These are phyloP conservation scores for Puccinia coronata DNA, from an alignment of 1,284 basidiomycete species.

Conservation along the genomic window DNA sequence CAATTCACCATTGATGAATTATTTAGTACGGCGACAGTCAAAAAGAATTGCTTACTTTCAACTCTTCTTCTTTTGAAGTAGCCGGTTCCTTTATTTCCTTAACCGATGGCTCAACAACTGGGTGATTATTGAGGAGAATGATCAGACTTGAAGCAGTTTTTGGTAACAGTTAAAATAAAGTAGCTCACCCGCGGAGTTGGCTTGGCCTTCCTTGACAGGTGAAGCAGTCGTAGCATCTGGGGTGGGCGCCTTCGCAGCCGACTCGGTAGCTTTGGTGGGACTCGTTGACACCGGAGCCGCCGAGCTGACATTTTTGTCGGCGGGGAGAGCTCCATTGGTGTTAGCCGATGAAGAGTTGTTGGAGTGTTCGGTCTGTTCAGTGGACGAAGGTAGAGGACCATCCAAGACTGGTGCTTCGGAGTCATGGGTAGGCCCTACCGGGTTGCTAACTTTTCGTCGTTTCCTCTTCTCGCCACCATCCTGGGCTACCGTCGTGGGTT, in stretches of 20 bases:
- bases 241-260: neutral
- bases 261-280: neutral
- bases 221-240: neutral
- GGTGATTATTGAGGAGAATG: neutral
- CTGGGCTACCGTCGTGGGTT: neutral
- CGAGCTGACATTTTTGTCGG: neutral
- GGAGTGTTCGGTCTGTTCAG: neutral
- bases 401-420: slow-evolving; percentile 4
- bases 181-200: neutral
- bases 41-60: neutral
- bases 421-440: neutral
- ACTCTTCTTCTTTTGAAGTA: neutral
- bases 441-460: slow-evolving; percentile 11
- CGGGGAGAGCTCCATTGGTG: neutral
- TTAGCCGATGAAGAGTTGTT: neutral
- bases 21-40: neutral
- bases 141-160: neutral
- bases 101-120: neutral
- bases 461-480: slow-evolving; percentile 2
- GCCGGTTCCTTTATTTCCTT: neutral
- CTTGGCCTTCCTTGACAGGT: neutral
- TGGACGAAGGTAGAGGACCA: neutral
- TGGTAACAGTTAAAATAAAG: neutral
- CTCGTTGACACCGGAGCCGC: neutral
- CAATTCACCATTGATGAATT: neutral